phyloP scores from a whole-genome alignment of 805 yeast genomes.

The Ogataea ganodermae region DNA sequence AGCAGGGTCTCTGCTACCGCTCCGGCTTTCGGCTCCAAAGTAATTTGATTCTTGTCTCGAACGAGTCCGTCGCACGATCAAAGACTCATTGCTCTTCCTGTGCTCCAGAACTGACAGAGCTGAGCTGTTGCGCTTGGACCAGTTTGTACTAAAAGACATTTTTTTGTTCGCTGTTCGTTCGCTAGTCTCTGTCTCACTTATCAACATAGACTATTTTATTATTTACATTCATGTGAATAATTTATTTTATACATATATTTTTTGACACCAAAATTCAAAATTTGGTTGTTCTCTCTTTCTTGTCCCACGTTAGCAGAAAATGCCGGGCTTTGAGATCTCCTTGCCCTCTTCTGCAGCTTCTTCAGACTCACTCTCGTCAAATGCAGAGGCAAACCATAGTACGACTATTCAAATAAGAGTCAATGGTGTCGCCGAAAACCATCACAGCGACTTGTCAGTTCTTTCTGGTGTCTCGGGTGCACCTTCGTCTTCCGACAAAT shows the following conservation, averaged over 20 bases:
- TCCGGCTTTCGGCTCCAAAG: background rate
- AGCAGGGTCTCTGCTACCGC: background rate
- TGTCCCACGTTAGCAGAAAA: background rate
- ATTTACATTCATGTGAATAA: background rate
- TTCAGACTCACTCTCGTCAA: constrained; percentile 5
- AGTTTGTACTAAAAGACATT: background rate
- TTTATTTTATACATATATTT: constrained; percentile 4
- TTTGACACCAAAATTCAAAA: background rate
- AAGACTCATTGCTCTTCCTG: constrained; percentile 14
- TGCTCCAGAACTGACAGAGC: constrained; percentile 17
- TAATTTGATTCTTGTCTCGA: background rate
- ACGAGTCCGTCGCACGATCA: constrained; percentile 7
- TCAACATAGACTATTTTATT: background rate
- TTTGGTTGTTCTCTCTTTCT: background rate
- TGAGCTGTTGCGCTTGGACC: constrained; percentile 7
- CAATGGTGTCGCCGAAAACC: constrained; percentile 5
- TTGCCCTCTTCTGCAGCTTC: constrained; percentile 1
- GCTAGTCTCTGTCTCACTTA: background rate
- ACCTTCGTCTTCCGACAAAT: constrained; percentile 1
- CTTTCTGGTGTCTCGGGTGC: background rate
- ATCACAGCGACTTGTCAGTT: background rate
- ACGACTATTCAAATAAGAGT: constrained; percentile 3
- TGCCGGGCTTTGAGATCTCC: constrained; percentile 1
- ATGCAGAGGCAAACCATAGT: constrained; percentile 2
- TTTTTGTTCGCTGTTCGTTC: background rate